Base-by-base conservation (phyloP, 345 rosid genomes). In the Rhodomyrtus tomentosa region DNA sequence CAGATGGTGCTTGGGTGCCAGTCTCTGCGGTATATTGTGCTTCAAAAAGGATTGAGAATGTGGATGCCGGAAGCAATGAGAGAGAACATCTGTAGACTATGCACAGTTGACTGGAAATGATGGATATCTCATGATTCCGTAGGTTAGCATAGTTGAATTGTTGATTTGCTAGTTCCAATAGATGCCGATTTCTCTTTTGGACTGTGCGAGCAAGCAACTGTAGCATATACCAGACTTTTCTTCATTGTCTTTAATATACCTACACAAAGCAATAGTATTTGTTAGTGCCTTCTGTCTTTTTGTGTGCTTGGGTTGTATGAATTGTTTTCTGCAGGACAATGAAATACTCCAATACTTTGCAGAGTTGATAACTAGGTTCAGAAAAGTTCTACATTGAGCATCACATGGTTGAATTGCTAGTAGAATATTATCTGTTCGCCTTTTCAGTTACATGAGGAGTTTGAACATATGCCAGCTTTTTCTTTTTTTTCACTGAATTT, bases 81-180 rank as follows among this genome's bases (percentile, higher is more conserved):
- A 79, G 86, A 82, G 48, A 81, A 50, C 80, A 87, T 90, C 81
- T 51, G 88, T 83, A 85, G 83, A 24, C 82, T 84, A 18, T 86
- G 88, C 55, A 83, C 79, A 27, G 82, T 91, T 56, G 84, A 87
- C 13, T 89, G 91, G 91, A 88, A 90, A 84, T 91, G 86, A 91
- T 55, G 48, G 68, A 73, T 0, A 36, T 52, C 38, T 52, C 76
- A 32, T 62, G 76, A 62, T 32, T 62, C 76, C 13, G 0, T 62
- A 62, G 76, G 24, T 62, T 32, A 62, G 42, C 76, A 62, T 62
- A 62, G 76, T 62, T 32, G 24, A 32, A 38, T 32, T 62, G 76
- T 42, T 62, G 16, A 32, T 62, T 62, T 62, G 76, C 76, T 62
- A 32, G 42, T 62, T 36, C 0, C 0, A 29, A 29, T 29, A 0